A percentile compares a stretch with the other conserved stretches of the same genome.
Conservation (phyloP, 2,329 filamentous ascomycete species). For the Neocucurbitaria cava region DNA sequence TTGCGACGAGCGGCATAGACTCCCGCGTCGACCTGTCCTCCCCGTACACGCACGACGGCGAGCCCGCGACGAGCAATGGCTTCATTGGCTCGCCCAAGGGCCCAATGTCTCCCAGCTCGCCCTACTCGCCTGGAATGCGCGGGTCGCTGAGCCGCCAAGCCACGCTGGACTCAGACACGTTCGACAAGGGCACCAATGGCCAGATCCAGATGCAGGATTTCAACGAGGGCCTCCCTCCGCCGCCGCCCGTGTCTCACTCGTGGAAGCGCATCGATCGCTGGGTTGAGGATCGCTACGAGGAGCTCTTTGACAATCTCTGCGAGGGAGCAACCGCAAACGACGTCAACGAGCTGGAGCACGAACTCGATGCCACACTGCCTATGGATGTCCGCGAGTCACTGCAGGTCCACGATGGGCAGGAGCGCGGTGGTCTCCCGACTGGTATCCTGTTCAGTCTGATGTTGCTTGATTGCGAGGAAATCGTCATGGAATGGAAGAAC, state of each 20-base stretch:
- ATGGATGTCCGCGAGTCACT: constrained; percentile 93
- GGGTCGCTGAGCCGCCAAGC: constrained; percentile 74
- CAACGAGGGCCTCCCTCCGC: constrained; percentile 85
- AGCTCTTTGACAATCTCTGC: constrained; percentile 90
- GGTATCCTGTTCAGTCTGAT: constrained; percentile 94
- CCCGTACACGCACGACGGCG: constrained; percentile 76
- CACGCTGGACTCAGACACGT: constrained; percentile 56
- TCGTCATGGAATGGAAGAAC: constrained; percentile 96
- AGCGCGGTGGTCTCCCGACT: constrained; percentile 87
- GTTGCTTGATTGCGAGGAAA: constrained; percentile 97
- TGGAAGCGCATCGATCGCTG: constrained; percentile 95
- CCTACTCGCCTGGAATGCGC: constrained; percentile 90
- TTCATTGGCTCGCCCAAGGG: constrained; percentile 65
- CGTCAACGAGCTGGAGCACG: constrained; percentile 94
- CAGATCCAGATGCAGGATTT: constrained; percentile 98
- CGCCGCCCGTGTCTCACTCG: constrained; percentile 85
- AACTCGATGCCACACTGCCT: constrained; percentile 91
- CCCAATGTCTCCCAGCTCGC: constrained; percentile 67
- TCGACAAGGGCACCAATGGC: constrained; percentile 72
- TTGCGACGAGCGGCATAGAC: constrained; percentile 84
- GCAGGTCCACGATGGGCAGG: constrained; percentile 93
- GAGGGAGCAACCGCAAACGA: constrained; percentile 94
- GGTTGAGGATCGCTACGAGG: constrained; percentile 93
- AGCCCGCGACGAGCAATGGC: constrained; percentile 61
- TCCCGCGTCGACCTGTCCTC: constrained; percentile 84